A percentile compares a stretch with the other conserved stretches of the same genome.
These are phyloP conservation scores for Xylariaceae sp. DNA, from an alignment of 2,329 filamentous ascomycete species.

Conservation along the genomic window DNA sequence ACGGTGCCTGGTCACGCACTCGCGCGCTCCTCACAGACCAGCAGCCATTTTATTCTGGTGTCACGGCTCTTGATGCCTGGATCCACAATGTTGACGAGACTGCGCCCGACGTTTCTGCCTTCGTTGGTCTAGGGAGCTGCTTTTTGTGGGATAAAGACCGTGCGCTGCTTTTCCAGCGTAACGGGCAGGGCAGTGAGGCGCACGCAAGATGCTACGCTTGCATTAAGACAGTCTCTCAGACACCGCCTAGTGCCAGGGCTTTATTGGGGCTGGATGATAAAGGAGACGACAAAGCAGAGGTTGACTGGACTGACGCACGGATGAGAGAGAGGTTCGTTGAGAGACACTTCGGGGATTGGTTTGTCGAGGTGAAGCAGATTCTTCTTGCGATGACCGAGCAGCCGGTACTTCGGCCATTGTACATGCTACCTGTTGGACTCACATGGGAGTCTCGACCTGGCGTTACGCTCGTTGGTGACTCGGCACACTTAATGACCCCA, in stretches of 20 bases:
- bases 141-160: conserved; percentile 42
- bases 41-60: conserved; percentile 49
- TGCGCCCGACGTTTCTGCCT: conserved; percentile 43
- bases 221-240: conserved; percentile 18
- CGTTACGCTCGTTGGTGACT: conserved; percentile 59
- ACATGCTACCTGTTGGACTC: conserved; percentile 37
- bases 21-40: conserved; percentile 39
- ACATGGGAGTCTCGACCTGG: conserved; percentile 42
- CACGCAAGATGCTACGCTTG: conserved; percentile 31
- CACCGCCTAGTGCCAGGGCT: conserved; percentile 10
- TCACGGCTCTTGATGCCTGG: conserved; percentile 47
- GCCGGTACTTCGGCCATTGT: conserved; percentile 28
- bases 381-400: conserved; percentile 23
- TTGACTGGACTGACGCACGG: conserved; percentile 31
- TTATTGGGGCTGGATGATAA: conserved; percentile 21
- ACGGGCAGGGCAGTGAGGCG: conserved; percentile 22
- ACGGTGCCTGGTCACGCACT: conserved; percentile 48
- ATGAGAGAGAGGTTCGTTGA: conserved; percentile 27
- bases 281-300: conserved; percentile 8
- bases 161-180: conserved; percentile 32
- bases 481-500: conserved; percentile 57
- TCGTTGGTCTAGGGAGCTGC: conserved; percentile 46
- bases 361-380: conserved; percentile 12
- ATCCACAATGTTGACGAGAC: conserved; percentile 38
- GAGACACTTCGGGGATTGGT: conserved; percentile 30